Conservation (phyloP, 2,329 filamentous ascomycete species). For the Spiromastix sp. region DNA sequence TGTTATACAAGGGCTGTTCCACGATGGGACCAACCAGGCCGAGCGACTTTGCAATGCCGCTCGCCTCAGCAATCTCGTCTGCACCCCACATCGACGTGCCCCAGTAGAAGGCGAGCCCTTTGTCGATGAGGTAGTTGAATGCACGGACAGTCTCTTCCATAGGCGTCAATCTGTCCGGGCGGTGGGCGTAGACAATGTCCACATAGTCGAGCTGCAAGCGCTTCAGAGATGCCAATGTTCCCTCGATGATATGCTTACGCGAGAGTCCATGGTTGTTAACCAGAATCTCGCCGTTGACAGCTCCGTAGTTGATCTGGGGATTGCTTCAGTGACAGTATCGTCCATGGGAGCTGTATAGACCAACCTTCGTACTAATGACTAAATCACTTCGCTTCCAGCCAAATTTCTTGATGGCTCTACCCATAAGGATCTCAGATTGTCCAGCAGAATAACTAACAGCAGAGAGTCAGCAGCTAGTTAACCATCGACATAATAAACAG, state of each 20-base stretch:
- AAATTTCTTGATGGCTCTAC: conserved; percentile 45
- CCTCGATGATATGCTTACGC: conserved; percentile 61
- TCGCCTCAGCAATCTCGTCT: conserved; percentile 56
- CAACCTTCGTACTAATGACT: conserved; percentile 26
- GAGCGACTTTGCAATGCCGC: conserved; percentile 50
- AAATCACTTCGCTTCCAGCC: conserved; percentile 48
- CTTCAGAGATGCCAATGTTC: conserved; percentile 48
- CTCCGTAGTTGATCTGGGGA: conserved; percentile 55
- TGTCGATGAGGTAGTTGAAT: conserved; percentile 61
- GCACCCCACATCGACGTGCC: conserved; percentile 60
- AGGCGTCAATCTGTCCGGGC: conserved; percentile 55
- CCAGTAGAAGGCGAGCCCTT: conserved; percentile 62
- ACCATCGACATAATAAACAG: neutral
- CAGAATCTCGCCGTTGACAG: conserved; percentile 48
- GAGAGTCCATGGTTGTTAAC: conserved; percentile 61
- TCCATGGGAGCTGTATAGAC: conserved; percentile 4
- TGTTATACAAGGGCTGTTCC: conserved; percentile 58
- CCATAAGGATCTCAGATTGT: conserved; percentile 45
- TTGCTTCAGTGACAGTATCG: neutral
- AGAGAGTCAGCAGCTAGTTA: neutral
- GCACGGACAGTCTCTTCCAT: conserved; percentile 63
- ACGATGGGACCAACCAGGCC: conserved; percentile 43
- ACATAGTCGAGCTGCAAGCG: conserved; percentile 57
- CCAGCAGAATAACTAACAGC: conserved; percentile 37
- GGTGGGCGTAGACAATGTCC: conserved; percentile 62